A percentile compares a stretch with the other conserved stretches of the same genome.
Evolutionary conservation across 345 rosid genomes (phyloP).

Genomic region (Lepidium aucheri): DNA sequence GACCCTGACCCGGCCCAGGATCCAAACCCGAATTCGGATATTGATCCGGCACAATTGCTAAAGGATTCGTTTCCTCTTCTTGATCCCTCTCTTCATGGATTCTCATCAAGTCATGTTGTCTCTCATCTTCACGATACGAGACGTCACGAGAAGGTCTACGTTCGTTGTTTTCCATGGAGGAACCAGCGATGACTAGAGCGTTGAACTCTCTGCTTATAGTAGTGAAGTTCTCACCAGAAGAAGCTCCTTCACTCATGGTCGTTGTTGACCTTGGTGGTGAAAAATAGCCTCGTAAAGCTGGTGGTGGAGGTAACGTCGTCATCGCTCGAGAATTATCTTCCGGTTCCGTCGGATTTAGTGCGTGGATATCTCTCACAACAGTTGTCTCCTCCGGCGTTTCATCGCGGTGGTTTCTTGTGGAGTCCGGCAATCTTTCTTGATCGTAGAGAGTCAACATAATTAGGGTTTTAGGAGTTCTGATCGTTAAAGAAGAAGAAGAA

Average conservation of each 20-base stretch:
- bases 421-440: slow-evolving; percentile 1
- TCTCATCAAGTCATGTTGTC: slow-evolving; percentile 19
- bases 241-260: slow-evolving; percentile 26
- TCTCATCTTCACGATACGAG: not conserved
- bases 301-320: slow-evolving; percentile 37
- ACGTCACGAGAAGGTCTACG: not conserved
- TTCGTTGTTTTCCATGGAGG: slow-evolving; percentile 32
- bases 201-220: slow-evolving; percentile 86
- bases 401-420: not conserved
- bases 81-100: slow-evolving; percentile 16
- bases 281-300: slow-evolving; percentile 34
- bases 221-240: slow-evolving; percentile 65
- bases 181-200: slow-evolving; percentile 83
- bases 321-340: not conserved
- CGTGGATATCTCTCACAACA: slow-evolving; percentile 66
- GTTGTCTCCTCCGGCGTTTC: slow-evolving; percentile 12
- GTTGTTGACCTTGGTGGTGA: slow-evolving; percentile 33
- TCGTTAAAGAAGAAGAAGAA: slow-evolving; percentile 12
- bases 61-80: slow-evolving; percentile 62
- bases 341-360: slow-evolving; percentile 35
- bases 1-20: slow-evolving; percentile 15
- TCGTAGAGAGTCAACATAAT: slow-evolving; percentile 8
- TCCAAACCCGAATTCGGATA: slow-evolving; percentile 12
- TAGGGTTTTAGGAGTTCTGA: slow-evolving; percentile 1
- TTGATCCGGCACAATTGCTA: slow-evolving; percentile 69